phyloP scores from a whole-genome alignment of 2,329 filamentous ascomycete species.

The Aspergillus sp. region DNA sequence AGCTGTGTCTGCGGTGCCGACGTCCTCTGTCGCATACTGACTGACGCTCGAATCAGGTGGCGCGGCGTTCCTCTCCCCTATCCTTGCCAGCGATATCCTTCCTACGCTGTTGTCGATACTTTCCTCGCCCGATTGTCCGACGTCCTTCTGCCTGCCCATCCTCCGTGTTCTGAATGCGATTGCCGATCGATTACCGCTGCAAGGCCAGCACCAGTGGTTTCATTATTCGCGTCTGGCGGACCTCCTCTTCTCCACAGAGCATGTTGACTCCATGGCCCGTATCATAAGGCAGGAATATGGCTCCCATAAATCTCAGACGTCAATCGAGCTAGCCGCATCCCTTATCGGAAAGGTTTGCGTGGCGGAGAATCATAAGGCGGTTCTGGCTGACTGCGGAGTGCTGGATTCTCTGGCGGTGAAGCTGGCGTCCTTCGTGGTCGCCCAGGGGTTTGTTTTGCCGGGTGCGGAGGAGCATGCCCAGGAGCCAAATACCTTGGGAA shows the following conservation, averaged over 20 bases:
- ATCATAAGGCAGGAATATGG: conserved; percentile 55
- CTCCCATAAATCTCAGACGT: conserved; percentile 45
- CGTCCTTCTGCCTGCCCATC: conserved; percentile 61
- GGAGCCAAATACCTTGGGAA: conserved; percentile 46
- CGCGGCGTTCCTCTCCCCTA: conserved; percentile 63
- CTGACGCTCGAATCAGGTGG: conserved; percentile 51
- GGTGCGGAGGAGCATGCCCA: conserved; percentile 48
- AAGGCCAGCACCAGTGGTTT: conserved; percentile 42
- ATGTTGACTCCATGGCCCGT: conserved; percentile 53
- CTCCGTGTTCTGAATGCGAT: conserved; percentile 66
- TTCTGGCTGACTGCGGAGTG: conserved; percentile 62
- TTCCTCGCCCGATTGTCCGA: conserved; percentile 54
- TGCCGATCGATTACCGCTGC: conserved; percentile 53
- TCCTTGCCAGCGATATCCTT: conserved; percentile 60
- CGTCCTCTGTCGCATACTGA: not conserved
- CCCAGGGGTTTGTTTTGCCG: conserved; percentile 59
- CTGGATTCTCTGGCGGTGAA: conserved; percentile 69
- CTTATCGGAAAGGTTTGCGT: conserved; percentile 56
- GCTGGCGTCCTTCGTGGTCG: conserved; percentile 61
- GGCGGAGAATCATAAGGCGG: conserved; percentile 59
- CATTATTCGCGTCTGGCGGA: conserved; percentile 49
- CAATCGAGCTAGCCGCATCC: conserved; percentile 32
- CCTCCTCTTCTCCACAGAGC: conserved; percentile 52
- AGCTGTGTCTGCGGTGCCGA: too few relatives aligned
- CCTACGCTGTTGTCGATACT: conserved; percentile 60